phyloP scores from a whole-genome alignment of 2,329 filamentous ascomycete genomes.

The Epichloe aotearoae region DNA sequence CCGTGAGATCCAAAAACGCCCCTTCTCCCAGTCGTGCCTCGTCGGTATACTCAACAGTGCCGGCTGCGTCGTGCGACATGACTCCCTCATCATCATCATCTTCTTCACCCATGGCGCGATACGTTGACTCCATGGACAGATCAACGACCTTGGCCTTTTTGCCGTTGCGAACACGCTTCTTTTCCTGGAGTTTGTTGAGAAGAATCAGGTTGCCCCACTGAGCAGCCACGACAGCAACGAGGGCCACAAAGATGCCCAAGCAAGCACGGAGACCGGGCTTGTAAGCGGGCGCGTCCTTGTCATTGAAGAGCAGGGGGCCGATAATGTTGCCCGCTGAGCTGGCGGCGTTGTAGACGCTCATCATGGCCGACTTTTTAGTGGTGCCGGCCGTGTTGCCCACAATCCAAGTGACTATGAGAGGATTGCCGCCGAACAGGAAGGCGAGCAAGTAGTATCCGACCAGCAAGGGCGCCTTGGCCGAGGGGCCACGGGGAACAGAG shows the following conservation, averaged over 20 bases:
- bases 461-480: constrained; percentile 29
- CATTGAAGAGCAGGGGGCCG: constrained; percentile 48
- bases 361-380: constrained; percentile 52
- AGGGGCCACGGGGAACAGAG: constrained; percentile 33
- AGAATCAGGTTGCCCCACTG: constrained; percentile 42
- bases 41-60: constrained; percentile 7
- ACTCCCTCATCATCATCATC: constrained; percentile 5
- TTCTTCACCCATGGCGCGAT: constrained; percentile 16
- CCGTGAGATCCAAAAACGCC: constrained; percentile 47
- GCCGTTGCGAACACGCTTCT: constrained; percentile 41
- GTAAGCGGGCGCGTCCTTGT: constrained; percentile 44
- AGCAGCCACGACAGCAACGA: constrained; percentile 37
- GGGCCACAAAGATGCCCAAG: constrained; percentile 38
- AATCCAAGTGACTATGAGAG: constrained; percentile 55
- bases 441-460: constrained; percentile 52
- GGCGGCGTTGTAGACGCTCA: constrained; percentile 51
- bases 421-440: constrained; percentile 53
- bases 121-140: constrained; percentile 44
- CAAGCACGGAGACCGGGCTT: constrained; percentile 42
- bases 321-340: constrained; percentile 53
- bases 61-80: constrained; percentile 14
- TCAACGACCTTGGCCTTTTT: constrained; percentile 48
- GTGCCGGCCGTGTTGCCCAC: constrained; percentile 54
- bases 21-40: constrained; percentile 28
- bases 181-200: constrained; percentile 43